A percentile compares a stretch with the other conserved stretches of the same genome.
phyloP scores from a whole-genome alignment of 2,329 filamentous ascomycete genomes.

The Colletotrichum paranaense region DNA sequence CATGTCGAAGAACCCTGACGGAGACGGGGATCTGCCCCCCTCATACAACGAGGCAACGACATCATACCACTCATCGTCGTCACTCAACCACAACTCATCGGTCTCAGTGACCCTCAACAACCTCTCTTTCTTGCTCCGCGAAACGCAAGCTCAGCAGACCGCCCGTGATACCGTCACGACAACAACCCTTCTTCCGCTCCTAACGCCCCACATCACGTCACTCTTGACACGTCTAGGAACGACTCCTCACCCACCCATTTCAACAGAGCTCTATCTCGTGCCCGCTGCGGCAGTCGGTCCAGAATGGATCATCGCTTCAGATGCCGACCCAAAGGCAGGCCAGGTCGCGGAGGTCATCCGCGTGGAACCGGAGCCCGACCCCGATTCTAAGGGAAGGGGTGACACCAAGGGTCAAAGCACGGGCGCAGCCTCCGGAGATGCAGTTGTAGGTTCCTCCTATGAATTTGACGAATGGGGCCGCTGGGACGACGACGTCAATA shows the following conservation, averaged over 20 bases:
- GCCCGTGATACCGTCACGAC: constrained; percentile 46
- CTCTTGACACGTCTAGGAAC: constrained; percentile 53
- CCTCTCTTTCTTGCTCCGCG: constrained; percentile 51
- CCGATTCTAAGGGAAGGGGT: constrained; percentile 2
- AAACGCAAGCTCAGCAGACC: constrained; percentile 48
- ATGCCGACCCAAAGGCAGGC: constrained; percentile 42
- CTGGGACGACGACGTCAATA: constrained; percentile 36
- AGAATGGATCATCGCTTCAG: constrained; percentile 50
- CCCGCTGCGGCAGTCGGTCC: constrained; percentile 53
- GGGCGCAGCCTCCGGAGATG: neutral
- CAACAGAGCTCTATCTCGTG: constrained; percentile 58
- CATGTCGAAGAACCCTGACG: constrained; percentile 31
- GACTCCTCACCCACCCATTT: constrained; percentile 43
- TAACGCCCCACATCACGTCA: constrained; percentile 54
- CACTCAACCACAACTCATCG: constrained; percentile 44
- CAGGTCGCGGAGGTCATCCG: constrained; percentile 47
- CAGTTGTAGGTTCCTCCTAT: neutral
- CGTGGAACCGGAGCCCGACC: constrained; percentile 36
- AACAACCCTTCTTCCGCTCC: constrained; percentile 46
- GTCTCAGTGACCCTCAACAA: constrained; percentile 40
- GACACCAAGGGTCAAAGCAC: constrained; percentile 25
- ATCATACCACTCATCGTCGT: constrained; percentile 36
- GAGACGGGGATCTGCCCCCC: constrained; percentile 36
- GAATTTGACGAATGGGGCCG: constrained; percentile 61
- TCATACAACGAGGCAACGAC: constrained; percentile 23